Percentiles rank a stretch among this genome's conserved stretches.
Conservation (phyloP, 768 basidiomycete species). For the Tulasnella sp. region DNA sequence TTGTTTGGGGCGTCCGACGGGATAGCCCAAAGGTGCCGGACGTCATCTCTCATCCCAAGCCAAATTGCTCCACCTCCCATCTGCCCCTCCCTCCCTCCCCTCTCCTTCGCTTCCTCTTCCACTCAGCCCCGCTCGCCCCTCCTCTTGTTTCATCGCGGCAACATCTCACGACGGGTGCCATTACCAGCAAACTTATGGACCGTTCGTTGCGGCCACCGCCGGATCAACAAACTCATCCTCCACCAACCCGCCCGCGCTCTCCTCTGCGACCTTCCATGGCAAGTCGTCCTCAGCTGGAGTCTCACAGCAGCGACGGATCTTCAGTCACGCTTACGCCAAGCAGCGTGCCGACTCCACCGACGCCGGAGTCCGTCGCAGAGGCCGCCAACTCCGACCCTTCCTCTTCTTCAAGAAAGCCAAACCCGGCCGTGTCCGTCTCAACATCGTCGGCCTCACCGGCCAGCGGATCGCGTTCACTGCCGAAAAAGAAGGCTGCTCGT, state of each 20-base stretch:
- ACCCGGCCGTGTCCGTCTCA: not conserved
- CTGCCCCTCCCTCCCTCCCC: not conserved
- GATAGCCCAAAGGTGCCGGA: not conserved
- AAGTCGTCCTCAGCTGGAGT: not conserved
- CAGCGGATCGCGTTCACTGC: not conserved
- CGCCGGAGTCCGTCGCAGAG: not conserved
- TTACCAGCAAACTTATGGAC: not conserved
- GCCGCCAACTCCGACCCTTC: not conserved
- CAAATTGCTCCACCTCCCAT: not conserved
- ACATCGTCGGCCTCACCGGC: not conserved
- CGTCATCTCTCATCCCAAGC: not conserved
- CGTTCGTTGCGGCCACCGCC: not conserved
- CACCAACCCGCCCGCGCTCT: not conserved
- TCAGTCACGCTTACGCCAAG: constrained; percentile 1
- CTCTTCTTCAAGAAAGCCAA: not conserved
- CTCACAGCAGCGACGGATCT: not conserved
- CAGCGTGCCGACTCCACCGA: not conserved
- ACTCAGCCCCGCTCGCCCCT: not conserved
- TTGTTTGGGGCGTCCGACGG: not conserved
- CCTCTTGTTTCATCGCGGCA: not conserved
- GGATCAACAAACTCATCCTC: not conserved
- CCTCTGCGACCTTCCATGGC: not conserved
- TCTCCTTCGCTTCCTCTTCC: not conserved
- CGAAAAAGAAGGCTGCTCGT: not conserved
- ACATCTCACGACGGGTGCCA: constrained; percentile 10